Conservation (phyloP, 768 basidiomycete species). For the Leccinum longicurvipes region DNA sequence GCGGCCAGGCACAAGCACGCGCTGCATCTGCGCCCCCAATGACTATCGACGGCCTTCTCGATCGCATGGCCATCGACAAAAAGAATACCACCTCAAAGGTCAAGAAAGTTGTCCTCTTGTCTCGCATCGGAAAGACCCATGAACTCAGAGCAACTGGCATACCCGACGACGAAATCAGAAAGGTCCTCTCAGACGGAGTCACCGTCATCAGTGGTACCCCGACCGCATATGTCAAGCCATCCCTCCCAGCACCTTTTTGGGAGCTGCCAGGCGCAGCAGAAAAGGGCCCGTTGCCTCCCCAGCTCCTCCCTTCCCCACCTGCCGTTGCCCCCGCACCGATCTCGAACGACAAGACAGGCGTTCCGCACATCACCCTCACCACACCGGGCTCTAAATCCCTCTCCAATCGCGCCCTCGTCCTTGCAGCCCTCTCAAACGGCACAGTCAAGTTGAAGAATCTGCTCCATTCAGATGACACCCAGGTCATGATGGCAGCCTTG, state of each 20-base stretch:
- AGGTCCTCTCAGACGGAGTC: slow-evolving; percentile 77
- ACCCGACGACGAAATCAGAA: slow-evolving; percentile 73
- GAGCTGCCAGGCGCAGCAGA: slow-evolving; percentile 16
- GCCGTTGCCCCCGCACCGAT: background rate
- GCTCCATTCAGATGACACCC: slow-evolving; percentile 95
- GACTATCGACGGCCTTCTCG: slow-evolving; percentile 76
- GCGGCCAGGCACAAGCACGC: slow-evolving; percentile 15
- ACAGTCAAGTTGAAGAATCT: slow-evolving; percentile 87
- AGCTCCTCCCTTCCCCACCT: slow-evolving; percentile 14
- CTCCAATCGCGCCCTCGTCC: slow-evolving; percentile 89
- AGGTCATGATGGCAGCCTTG: slow-evolving; percentile 98
- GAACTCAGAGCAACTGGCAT: slow-evolving; percentile 91
- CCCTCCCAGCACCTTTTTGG: slow-evolving; percentile 44
- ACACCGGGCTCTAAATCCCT: slow-evolving; percentile 97
- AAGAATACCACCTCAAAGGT: slow-evolving; percentile 84
- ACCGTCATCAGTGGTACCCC: slow-evolving; percentile 71
- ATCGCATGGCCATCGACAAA: slow-evolving; percentile 96
- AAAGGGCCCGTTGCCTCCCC: slow-evolving; percentile 19
- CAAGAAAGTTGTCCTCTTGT: slow-evolving; percentile 93
- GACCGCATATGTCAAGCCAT: slow-evolving; percentile 26
- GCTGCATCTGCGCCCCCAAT: slow-evolving; percentile 20
- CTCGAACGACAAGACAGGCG: background rate
- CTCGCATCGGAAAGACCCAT: slow-evolving; percentile 85
- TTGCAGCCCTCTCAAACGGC: slow-evolving; percentile 88
- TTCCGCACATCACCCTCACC: slow-evolving; percentile 58